A percentile compares a stretch with the other conserved stretches of the same genome.
These are phyloP conservation scores for Exserohilum rostratum DNA, from an alignment of 2,329 filamentous ascomycete species.

Conservation along the genomic window DNA sequence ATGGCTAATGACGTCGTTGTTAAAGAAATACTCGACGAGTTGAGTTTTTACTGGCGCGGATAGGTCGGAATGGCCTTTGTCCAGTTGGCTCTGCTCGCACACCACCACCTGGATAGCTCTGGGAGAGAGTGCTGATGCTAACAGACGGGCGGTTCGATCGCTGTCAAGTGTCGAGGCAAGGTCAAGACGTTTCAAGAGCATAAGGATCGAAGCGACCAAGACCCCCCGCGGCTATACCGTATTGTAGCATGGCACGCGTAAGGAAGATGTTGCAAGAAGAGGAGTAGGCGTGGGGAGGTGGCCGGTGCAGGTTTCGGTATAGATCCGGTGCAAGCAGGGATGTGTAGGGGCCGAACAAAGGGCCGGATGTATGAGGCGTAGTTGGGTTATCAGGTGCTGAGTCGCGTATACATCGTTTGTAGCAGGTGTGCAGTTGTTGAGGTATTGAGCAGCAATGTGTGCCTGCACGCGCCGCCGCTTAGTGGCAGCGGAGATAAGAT, in stretches of 20 bases:
- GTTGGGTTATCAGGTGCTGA: slow-evolving; percentile 5
- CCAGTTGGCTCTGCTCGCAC: not conserved
- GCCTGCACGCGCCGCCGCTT: slow-evolving; percentile 1
- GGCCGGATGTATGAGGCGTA: not conserved
- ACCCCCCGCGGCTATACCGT: not conserved
- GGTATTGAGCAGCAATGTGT: slow-evolving; percentile 1
- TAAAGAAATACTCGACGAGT: not conserved
- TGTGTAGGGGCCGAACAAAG: not conserved
- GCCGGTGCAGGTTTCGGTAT: not conserved
- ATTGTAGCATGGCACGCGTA: not conserved
- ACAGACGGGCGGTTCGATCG: not conserved
- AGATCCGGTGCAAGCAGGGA: slow-evolving; percentile 1
- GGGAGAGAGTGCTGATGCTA: not conserved
- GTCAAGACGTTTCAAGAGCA: not conserved
- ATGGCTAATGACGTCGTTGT: not conserved
- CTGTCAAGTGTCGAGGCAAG: slow-evolving; percentile 4
- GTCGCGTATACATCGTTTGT: not conserved
- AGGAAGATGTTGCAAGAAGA: slow-evolving; percentile 9
- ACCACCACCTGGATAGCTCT: not conserved
- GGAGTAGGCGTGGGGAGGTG: not conserved
- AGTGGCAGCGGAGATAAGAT: slow-evolving; percentile 6
- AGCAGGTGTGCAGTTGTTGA: slow-evolving; percentile 2
- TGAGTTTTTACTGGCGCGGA: not conserved
- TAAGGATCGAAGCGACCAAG: not conserved
- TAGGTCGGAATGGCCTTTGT: not conserved